A percentile compares a stretch with the other conserved stretches of the same genome.
These are phyloP conservation scores for Aspergillus sp. DNA, from an alignment of 2,329 filamentous ascomycete species.

Conservation along the genomic window DNA sequence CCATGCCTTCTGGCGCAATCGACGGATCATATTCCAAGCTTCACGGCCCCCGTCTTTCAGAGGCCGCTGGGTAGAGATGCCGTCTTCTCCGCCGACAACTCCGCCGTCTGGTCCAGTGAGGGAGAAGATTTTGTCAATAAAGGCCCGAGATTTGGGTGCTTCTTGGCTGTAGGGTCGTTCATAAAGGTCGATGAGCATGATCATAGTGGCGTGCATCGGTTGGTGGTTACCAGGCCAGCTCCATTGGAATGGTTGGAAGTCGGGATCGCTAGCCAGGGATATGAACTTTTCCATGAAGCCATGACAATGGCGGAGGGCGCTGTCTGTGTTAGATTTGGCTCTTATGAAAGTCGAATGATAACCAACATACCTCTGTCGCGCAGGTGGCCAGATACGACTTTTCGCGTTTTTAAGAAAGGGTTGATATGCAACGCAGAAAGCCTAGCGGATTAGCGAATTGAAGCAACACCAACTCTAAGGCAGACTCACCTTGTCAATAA, in stretches of 20 bases:
- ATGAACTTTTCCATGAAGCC: slow-evolving; percentile 44
- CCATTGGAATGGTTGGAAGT: slow-evolving; percentile 43
- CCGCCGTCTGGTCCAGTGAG: slow-evolving; percentile 39
- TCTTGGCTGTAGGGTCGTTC: slow-evolving; percentile 40
- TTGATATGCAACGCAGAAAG: slow-evolving; percentile 41
- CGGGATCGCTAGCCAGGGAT: slow-evolving; percentile 38
- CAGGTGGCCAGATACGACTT: slow-evolving; percentile 40
- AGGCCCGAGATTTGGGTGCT: slow-evolving; percentile 37
- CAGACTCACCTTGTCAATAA: slow-evolving; percentile 35
- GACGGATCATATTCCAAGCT: slow-evolving; percentile 43
- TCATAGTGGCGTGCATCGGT: slow-evolving; percentile 28
- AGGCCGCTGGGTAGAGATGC: slow-evolving; percentile 35
- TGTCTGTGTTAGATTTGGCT: slow-evolving; percentile 11
- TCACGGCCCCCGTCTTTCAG: slow-evolving; percentile 42
- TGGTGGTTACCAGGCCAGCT: slow-evolving; percentile 37
- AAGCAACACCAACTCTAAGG: not conserved
- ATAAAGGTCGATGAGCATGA: slow-evolving; percentile 43
- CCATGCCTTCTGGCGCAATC: slow-evolving; percentile 41
- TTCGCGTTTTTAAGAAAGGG: slow-evolving; percentile 42
- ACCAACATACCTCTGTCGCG: slow-evolving; percentile 33
- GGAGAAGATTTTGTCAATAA: slow-evolving; percentile 41
- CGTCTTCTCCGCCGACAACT: slow-evolving; percentile 40
- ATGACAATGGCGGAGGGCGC: slow-evolving; percentile 40
- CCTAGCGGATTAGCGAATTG: slow-evolving; percentile 18
- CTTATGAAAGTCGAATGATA: not conserved